These are phyloP conservation scores for Dalbergia cochinchinensis DNA, from an alignment of 306 rosid species.

Conservation along the genomic window DNA sequence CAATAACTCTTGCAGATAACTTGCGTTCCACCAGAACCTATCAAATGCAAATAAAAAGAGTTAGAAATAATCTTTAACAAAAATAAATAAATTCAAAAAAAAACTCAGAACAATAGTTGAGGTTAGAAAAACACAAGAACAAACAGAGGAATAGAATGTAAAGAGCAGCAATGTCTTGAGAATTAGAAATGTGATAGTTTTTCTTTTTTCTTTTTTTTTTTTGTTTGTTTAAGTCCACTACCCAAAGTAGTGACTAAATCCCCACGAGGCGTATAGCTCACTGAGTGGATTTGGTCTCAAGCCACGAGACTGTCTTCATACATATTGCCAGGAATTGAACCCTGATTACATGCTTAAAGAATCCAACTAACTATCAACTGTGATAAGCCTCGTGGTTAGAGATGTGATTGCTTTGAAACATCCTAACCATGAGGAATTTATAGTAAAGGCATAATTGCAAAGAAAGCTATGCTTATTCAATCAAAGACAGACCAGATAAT, in stretches of 20 bases:
- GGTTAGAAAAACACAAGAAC: background rate
- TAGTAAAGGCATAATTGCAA: background rate
- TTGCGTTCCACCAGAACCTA: slow-evolving; percentile 76
- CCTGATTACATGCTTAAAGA: no score
- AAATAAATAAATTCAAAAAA: background rate
- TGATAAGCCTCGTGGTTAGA: no score
- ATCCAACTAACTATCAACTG: no score
- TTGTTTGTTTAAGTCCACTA: no score
- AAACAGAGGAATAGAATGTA: background rate
- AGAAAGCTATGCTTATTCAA: background rate
- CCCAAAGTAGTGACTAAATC: no score
- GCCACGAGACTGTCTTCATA: no score
- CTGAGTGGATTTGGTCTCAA: no score
- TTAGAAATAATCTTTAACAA: background rate
- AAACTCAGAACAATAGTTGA: background rate
- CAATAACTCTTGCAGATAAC: slow-evolving; percentile 59
- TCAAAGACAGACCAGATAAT: background rate
- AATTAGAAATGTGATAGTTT: no score
- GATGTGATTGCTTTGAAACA: background rate
- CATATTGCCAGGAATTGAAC: no score
- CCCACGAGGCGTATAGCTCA: no score
- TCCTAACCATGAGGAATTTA: background rate
- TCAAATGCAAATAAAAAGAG: background rate
- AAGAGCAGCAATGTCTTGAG: no score
- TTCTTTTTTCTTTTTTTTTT: no score